phyloP scores from a whole-genome alignment of 768 basidiomycete species.

The Suillus weaverae region DNA sequence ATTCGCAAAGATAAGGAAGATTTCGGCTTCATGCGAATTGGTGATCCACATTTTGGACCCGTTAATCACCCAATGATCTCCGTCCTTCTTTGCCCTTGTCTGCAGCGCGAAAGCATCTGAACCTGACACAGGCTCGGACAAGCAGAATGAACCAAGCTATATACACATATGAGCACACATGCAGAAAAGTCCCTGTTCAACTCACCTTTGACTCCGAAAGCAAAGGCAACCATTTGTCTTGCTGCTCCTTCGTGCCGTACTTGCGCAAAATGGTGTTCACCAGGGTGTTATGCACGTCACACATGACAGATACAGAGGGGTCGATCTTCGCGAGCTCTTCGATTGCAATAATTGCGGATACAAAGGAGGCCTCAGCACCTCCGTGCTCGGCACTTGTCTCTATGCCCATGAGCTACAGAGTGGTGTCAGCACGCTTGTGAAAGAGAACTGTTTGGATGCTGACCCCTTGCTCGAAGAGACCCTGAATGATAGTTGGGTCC shows the following conservation, averaged over 20 bases:
- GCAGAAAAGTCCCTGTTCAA: background rate
- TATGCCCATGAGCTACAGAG: slow-evolving; percentile 88
- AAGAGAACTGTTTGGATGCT: slow-evolving; percentile 24
- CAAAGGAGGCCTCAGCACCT: slow-evolving; percentile 91
- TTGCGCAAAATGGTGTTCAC: slow-evolving; percentile 92
- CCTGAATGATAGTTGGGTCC: slow-evolving; percentile 85
- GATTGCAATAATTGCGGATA: slow-evolving; percentile 91
- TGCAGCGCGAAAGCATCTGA: slow-evolving; percentile 97
- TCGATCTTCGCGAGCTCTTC: slow-evolving; percentile 97
- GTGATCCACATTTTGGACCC: slow-evolving; percentile 99
- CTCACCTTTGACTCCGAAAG: slow-evolving; percentile 75
- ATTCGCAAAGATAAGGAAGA: slow-evolving; percentile 94
- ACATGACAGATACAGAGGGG: slow-evolving; percentile 93
- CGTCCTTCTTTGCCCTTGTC: slow-evolving; percentile 87
- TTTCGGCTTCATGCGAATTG: slow-evolving; percentile 88
- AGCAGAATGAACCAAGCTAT: slow-evolving; percentile 93
- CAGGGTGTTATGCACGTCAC: slow-evolving; percentile 98
- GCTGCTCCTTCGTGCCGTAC: slow-evolving; percentile 81
- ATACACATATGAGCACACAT: slow-evolving; percentile 5
- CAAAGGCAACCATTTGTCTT: slow-evolving; percentile 85
- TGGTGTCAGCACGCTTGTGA: background rate
- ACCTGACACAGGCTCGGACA: slow-evolving; percentile 90
- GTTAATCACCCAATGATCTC: slow-evolving; percentile 82
- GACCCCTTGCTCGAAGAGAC: slow-evolving; percentile 94
- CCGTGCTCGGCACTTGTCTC: slow-evolving; percentile 84